Conservation (phyloP, 169 alveolate genomes). For the Plasmodium knowlesi region DNA sequence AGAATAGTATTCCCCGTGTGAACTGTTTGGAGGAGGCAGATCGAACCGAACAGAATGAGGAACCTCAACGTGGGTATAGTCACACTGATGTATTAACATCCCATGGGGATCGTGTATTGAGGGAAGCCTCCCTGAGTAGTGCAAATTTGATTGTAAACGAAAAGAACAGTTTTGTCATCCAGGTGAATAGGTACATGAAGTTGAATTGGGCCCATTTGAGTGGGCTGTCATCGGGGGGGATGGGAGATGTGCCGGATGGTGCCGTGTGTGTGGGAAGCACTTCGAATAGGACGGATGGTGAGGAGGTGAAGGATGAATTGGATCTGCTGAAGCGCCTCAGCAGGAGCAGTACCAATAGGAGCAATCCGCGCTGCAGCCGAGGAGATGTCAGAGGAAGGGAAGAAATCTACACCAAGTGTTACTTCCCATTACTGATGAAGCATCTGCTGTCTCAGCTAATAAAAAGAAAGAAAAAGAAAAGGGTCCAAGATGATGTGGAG, state of each 20-base stretch:
- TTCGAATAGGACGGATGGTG: no score
- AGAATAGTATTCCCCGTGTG: background rate
- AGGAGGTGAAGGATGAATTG: background rate
- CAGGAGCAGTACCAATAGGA: background rate
- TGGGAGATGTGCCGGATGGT: background rate
- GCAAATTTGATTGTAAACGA: background rate
- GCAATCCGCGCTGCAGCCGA: background rate
- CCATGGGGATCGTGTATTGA: background rate
- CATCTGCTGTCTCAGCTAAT: background rate
- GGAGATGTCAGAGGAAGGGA: background rate
- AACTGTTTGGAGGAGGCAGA: background rate
- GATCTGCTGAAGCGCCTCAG: background rate
- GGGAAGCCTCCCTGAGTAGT: background rate
- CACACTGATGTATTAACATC: background rate
- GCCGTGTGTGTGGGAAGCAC: no score
- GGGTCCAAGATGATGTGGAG: background rate
- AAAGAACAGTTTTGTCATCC: background rate
- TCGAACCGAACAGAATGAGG: background rate
- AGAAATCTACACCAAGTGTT: background rate
- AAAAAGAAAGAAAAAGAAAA: background rate
- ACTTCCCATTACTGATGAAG: conserved; percentile 25
- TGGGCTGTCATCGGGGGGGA: background rate
- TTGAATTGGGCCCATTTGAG: background rate
- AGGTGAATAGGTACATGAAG: conserved; percentile 13
- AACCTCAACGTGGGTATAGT: background rate